Conservation (phyloP, 257 asterid species). For the Scutellaria minor region DNA sequence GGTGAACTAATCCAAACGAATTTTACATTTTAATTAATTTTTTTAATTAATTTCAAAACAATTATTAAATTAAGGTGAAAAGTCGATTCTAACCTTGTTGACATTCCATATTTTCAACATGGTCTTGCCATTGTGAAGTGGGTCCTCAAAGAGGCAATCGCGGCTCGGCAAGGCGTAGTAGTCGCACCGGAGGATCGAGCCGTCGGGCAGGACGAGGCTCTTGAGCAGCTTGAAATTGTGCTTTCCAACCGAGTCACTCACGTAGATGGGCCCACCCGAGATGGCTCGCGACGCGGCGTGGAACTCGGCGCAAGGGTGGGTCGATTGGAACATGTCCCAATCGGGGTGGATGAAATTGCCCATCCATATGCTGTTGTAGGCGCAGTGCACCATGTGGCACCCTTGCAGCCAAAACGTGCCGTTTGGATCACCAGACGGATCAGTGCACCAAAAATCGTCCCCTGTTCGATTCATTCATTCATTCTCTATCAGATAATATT, state of each 20-base stretch:
- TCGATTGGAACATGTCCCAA: slow-evolving; percentile 98
- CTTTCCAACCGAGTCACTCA: slow-evolving; percentile 78
- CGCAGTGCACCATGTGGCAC: slow-evolving; percentile 98
- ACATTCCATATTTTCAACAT: slow-evolving; percentile 93
- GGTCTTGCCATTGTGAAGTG: slow-evolving; percentile 83
- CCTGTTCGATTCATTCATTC: slow-evolving; percentile 45
- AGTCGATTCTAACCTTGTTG: slow-evolving; percentile 58
- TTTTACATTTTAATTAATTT: neutral
- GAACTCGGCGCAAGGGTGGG: slow-evolving; percentile 90
- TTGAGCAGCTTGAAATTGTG: slow-evolving; percentile 76
- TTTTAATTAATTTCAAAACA: neutral
- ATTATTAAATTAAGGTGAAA: neutral
- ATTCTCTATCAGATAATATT: neutral
- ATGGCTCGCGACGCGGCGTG: slow-evolving; percentile 97
- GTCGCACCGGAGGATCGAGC: slow-evolving; percentile 77
- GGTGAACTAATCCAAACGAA: slow-evolving; percentile 53
- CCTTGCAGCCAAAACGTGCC: slow-evolving; percentile 98
- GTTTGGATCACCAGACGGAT: slow-evolving; percentile 89
- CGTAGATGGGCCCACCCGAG: slow-evolving; percentile 95
- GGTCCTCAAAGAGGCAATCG: slow-evolving; percentile 83
- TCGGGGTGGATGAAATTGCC: slow-evolving; percentile 95
- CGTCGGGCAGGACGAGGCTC: slow-evolving; percentile 78
- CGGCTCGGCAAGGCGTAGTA: slow-evolving; percentile 82
- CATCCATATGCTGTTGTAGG: slow-evolving; percentile 96
- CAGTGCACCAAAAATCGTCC: slow-evolving; percentile 97